Percentiles rank a stretch among this genome's conserved stretches.
Evolutionary conservation across 371 early-diverging fungal species (phyloP).

Genomic region (Mortierella sp.): DNA sequence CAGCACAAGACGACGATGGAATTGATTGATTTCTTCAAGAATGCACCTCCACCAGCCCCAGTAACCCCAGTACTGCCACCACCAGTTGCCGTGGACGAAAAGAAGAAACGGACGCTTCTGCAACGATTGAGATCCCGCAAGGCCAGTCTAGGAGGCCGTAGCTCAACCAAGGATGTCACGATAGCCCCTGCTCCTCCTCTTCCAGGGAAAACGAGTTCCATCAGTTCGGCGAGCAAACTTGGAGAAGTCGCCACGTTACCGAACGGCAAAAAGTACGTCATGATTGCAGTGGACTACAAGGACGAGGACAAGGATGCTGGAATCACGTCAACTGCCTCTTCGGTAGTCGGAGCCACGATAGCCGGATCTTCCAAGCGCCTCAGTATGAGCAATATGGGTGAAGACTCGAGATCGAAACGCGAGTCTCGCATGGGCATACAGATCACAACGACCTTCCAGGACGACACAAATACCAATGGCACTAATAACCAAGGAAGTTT

Average conservation of each 20-base stretch:
- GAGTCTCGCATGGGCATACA: constrained; percentile 20
- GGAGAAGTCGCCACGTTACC: constrained; percentile 36
- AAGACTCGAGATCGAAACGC: constrained; percentile 6
- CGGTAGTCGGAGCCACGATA: not conserved
- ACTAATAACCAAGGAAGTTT: constrained; percentile 1
- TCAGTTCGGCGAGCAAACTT: constrained; percentile 12
- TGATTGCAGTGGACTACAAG: constrained; percentile 51
- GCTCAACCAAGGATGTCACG: not conserved
- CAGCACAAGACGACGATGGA: constrained; percentile 34
- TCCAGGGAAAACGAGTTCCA: constrained; percentile 7
- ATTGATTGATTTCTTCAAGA: constrained; percentile 48
- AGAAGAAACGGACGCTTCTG: constrained; percentile 41
- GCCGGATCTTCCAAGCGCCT: constrained; percentile 16
- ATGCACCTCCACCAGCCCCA: constrained; percentile 31
- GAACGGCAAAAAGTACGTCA: constrained; percentile 51
- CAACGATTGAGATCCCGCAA: constrained; percentile 37
- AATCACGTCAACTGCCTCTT: not conserved
- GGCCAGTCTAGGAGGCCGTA: constrained; percentile 5
- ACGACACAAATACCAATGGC: constrained; percentile 2
- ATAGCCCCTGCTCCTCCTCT: not conserved
- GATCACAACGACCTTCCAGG: constrained; percentile 28
- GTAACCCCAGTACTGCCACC: constrained; percentile 11
- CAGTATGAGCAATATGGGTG: constrained; percentile 1
- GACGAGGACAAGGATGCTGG: not conserved
- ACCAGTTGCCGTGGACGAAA: constrained; percentile 22